A percentile compares a stretch with the other conserved stretches of the same genome.
These are phyloP conservation scores for Agapanthus africanus DNA, from an alignment of 106 monocot genomes.

Conservation along the genomic window DNA sequence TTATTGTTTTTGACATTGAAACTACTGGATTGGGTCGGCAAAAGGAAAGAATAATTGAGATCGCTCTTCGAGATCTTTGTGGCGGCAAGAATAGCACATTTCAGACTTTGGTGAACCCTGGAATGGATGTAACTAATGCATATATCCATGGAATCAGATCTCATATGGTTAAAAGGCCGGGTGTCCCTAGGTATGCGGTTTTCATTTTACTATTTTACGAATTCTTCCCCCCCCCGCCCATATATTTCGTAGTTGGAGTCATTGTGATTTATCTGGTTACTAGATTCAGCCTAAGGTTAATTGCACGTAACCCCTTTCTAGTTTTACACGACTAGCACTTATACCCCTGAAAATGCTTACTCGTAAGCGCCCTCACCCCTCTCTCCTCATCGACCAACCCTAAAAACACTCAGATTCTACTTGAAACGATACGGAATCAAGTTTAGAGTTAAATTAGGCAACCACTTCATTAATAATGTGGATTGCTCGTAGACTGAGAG, in stretches of 20 bases:
- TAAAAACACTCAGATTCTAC: no score
- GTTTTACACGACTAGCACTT: no score
- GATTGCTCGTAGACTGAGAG: no score
- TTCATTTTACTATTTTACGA: not conserved
- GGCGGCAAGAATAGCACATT: conserved; percentile 91
- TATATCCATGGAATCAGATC: conserved; percentile 66
- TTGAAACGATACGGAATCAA: no score
- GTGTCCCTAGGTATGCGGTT: conserved; percentile 65
- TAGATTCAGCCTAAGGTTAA: not conserved
- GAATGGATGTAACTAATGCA: conserved; percentile 48
- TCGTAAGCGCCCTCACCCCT: no score
- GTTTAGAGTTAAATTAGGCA: no score
- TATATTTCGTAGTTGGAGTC: no score
- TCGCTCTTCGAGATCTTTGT: conserved; percentile 75
- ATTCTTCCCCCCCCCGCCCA: no score
- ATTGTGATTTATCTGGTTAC: not conserved
- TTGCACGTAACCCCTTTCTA: no score
- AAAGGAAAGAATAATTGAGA: conserved; percentile 77
- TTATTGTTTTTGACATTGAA: conserved; percentile 90
- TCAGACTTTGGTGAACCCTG: conserved; percentile 74
- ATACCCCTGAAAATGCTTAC: no score
- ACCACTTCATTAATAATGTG: no score
- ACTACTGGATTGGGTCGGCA: conserved; percentile 73
- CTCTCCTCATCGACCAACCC: no score
- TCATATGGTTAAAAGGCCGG: conserved; percentile 67